Base-by-base conservation (phyloP, 352 stramenopile genomes). In the Globisporangium paddicum region DNA sequence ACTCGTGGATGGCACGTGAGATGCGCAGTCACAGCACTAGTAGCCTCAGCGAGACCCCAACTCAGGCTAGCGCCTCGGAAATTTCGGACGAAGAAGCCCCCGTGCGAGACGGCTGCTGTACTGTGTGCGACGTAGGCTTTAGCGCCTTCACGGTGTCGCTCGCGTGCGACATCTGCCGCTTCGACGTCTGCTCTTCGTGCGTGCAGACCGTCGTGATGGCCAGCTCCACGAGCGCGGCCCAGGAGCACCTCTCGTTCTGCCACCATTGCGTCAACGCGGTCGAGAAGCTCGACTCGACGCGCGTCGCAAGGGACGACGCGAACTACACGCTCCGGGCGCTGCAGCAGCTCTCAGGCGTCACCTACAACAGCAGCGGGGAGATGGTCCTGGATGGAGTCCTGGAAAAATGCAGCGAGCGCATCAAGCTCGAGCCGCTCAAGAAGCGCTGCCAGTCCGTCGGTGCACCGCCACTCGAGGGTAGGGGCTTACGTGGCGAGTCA, bases 1-100 rank as follows among this genome's bases (percentile, higher is more conserved):
- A 72, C 21, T 57, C 52, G 45, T 77, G 69, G 69, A 60, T 59
- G 46, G 48, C 58, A 11, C 62, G 68, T 5, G 64, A 80, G n/a
- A 60, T 66, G 26, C 25, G 56, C 5, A 13, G 1, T 23, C 54
- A 26, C 32, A 30, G 32, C 5, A 28, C 2, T n/a, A 52, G 14
- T 41, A 11, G 21, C 32, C 32, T 23, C 38, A 42, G 3, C 53
- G 10, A 14, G 23, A 37, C 23, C 13, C 59, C 52, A 35, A 25
- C 30, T 18, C 38, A 56, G 11, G 16, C 32, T 8, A 25, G 19
- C 30, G 50, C 32, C 14, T 35, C 23, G n/a, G 25, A 19, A 26
- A 25, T 48, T 35, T 50, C 32, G 10, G 28, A 30, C 14, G 55
- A 62, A 34, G 35, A 25, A 30, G 54, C 19, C 2, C 19, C 44